Evolutionary conservation across 2,329 filamentous ascomycete genomes (phyloP).

Genomic region (Chaetomiaceae sp.): DNA sequence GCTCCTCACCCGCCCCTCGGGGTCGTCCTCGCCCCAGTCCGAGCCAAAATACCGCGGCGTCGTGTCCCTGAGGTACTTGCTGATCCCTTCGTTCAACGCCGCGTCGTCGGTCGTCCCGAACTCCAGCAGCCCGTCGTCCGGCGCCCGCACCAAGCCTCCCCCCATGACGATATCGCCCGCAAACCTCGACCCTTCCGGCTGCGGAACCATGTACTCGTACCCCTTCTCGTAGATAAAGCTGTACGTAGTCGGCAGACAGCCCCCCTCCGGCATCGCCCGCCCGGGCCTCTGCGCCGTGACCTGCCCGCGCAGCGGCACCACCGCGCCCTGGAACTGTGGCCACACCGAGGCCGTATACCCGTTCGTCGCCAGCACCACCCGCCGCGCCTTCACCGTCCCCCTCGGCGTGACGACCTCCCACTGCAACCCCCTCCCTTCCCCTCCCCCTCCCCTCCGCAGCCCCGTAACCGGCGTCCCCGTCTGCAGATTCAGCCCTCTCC

Average conservation of each 20-base stretch:
- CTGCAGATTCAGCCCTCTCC: conserved; percentile 44
- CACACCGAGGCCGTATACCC: conserved; percentile 44
- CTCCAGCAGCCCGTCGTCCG: conserved; percentile 38
- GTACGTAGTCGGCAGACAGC: conserved; percentile 45
- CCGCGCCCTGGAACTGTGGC: conserved; percentile 38
- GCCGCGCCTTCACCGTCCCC: conserved; percentile 36
- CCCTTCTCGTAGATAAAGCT: conserved; percentile 55
- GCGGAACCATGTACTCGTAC: conserved; percentile 62
- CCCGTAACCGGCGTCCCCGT: conserved; percentile 39
- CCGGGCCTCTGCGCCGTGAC: conserved; percentile 39
- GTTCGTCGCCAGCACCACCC: conserved; percentile 48
- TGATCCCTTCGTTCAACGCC: conserved; percentile 43
- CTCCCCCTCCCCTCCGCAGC: background rate
- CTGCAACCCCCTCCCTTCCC: conserved; percentile 24
- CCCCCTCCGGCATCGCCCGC: conserved; percentile 29
- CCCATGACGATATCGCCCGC: conserved; percentile 55
- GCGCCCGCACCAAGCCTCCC: conserved; percentile 44
- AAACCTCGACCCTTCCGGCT: conserved; percentile 39
- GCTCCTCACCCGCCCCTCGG: conserved; percentile 35
- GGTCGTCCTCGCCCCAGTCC: conserved; percentile 41
- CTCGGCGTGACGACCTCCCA: conserved; percentile 39
- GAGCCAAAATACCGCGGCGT: conserved; percentile 46
- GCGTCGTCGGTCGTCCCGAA: conserved; percentile 54
- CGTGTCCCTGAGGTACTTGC: conserved; percentile 39
- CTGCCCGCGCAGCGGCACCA: conserved; percentile 46